Conservation (phyloP, 768 basidiomycete genomes). For the Thelephora aurantiotincta region DNA sequence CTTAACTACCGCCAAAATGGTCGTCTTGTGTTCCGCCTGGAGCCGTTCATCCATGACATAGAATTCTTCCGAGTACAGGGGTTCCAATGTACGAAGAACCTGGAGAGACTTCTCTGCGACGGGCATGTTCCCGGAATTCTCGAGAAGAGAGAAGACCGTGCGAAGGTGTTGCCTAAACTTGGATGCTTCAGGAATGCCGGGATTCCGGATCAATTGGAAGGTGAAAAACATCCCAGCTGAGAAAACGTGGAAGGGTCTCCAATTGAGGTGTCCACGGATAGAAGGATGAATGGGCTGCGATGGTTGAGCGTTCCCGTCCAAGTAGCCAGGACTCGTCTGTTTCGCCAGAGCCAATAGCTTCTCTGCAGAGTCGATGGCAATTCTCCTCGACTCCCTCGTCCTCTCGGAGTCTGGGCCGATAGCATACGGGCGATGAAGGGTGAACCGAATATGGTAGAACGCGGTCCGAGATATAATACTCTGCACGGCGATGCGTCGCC, state of each 20-base stretch:
- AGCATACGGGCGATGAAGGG: constrained; percentile 70
- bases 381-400: constrained; percentile 37
- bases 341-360: constrained; percentile 67
- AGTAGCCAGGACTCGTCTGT: constrained; percentile 63
- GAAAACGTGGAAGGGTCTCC: constrained; percentile 77
- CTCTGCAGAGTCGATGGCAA: constrained; percentile 64
- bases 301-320: constrained; percentile 28
- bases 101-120: constrained; percentile 66
- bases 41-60: constrained; percentile 37
- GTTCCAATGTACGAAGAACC: constrained; percentile 57
- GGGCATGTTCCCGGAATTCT: constrained; percentile 45
- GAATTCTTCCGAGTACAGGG: constrained; percentile 58
- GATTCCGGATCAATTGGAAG: constrained; percentile 73
- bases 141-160: constrained; percentile 51
- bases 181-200: constrained; percentile 65
- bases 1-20: constrained; percentile 51
- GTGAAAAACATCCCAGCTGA: constrained; percentile 85
- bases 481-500: constrained; percentile 61
- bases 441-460: constrained; percentile 74
- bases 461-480: constrained; percentile 69
- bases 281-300: constrained; percentile 34
- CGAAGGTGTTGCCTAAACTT: constrained; percentile 66
- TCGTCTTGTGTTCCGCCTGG: constrained; percentile 33
- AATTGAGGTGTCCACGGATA: constrained; percentile 73
- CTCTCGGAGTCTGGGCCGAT: constrained; percentile 18